A percentile compares a stretch with the other conserved stretches of the same genome.
Conservation (phyloP, 495 filamentous ascomycete genomes). For the Hypoxylon cercidicola region DNA sequence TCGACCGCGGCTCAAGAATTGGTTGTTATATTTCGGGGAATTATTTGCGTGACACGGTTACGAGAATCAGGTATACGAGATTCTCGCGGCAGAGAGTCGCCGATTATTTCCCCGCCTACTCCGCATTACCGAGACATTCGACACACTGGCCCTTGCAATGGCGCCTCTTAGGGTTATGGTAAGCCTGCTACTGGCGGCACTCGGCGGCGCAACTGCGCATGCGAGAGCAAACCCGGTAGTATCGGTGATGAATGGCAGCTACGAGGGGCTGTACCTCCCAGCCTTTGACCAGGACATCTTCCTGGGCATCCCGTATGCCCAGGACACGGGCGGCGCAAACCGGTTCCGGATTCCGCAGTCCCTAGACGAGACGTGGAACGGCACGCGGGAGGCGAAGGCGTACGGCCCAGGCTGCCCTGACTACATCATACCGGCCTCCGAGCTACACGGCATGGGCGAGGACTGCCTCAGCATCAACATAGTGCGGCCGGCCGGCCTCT, state of each 20-base stretch:
- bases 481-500: slow-evolving; percentile 62
- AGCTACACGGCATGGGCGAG: slow-evolving; percentile 65
- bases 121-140: not conserved
- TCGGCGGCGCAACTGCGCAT: slow-evolving; percentile 3
- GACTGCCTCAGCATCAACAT: slow-evolving; percentile 75
- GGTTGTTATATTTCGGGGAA: no score
- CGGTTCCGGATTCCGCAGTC: slow-evolving; percentile 69
- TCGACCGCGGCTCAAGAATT: no score
- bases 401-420: slow-evolving; percentile 63
- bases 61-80: no score
- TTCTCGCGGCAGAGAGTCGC: no score
- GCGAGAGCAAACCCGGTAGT: slow-evolving; percentile 32
- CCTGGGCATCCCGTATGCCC: slow-evolving; percentile 73
- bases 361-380: slow-evolving; percentile 57
- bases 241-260: slow-evolving; percentile 47
- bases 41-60: no score
- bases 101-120: not conserved
- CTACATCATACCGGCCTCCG: slow-evolving; percentile 51
- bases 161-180: slow-evolving; percentile 3
- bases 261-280: slow-evolving; percentile 47
- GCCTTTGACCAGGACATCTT: slow-evolving; percentile 60
- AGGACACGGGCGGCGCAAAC: slow-evolving; percentile 66
- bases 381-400: slow-evolving; percentile 57
- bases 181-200: slow-evolving; percentile 15
- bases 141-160: slow-evolving; percentile 10